Evolutionary conservation across 2,329 filamentous ascomycete species (phyloP).

Genomic region (Pseudohalonectria lignicola): DNA sequence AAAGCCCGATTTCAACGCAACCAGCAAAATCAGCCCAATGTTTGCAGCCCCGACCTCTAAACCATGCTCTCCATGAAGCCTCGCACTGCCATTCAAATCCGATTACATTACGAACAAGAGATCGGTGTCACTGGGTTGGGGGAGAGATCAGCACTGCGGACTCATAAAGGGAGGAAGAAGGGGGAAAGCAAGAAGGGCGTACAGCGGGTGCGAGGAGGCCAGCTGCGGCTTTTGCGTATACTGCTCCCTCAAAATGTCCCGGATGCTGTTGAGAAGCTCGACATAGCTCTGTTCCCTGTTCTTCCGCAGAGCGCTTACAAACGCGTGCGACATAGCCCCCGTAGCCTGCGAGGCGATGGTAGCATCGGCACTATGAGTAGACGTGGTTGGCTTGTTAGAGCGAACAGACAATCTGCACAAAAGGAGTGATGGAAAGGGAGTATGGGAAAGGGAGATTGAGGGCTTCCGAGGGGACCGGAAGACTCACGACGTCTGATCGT

Average conservation of each 20-base stretch:
- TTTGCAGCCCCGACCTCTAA: too few species aligned
- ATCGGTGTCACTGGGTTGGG: neutral
- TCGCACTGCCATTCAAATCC: too few species aligned
- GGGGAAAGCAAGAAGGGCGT: slow-evolving; percentile 34
- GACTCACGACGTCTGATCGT: slow-evolving; percentile 79
- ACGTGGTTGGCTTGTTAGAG: too few species aligned
- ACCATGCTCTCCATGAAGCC: too few species aligned
- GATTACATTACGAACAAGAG: neutral
- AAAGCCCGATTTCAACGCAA: too few species aligned
- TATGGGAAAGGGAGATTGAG: slow-evolving; percentile 12
- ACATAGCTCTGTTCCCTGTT: slow-evolving; percentile 96
- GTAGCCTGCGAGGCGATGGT: slow-evolving; percentile 82
- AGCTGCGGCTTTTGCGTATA: slow-evolving; percentile 94
- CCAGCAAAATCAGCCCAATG: too few species aligned
- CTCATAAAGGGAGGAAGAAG: neutral
- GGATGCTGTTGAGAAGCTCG: slow-evolving; percentile 87
- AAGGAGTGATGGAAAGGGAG: too few species aligned
- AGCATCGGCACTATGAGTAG: slow-evolving; percentile 62
- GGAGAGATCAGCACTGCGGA: neutral
- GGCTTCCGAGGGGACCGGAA: too few species aligned
- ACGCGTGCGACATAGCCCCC: slow-evolving; percentile 97
- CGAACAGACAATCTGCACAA: too few species aligned
- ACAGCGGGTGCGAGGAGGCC: slow-evolving; percentile 89
- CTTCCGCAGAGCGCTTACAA: slow-evolving; percentile 82
- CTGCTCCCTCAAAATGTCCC: slow-evolving; percentile 75